These are phyloP conservation scores for Phytopythium sindhum DNA, from an alignment of 352 stramenopile species.

Conservation along the genomic window DNA sequence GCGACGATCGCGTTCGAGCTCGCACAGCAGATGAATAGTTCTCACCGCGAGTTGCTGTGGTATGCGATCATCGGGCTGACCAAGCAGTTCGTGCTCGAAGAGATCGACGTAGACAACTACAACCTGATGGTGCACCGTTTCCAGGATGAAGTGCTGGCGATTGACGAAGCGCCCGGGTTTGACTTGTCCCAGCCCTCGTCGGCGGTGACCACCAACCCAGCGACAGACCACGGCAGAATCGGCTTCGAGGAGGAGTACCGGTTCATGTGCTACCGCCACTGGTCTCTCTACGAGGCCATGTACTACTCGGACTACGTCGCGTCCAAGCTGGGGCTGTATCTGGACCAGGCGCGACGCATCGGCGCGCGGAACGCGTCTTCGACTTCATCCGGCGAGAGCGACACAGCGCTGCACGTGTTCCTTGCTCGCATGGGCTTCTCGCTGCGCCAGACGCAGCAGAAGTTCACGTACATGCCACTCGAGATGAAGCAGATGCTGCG, in stretches of 20 bases:
- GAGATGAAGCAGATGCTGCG: conserved; percentile 91
- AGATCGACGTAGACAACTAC: conserved; percentile 93
- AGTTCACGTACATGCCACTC: conserved; percentile 94
- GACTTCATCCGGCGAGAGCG: conserved; percentile 32
- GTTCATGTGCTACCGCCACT: conserved; percentile 97
- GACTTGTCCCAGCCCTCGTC: conserved; percentile 5
- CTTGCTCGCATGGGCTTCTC: conserved; percentile 98
- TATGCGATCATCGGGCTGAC: conserved; percentile 97
- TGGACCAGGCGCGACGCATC: conserved; percentile 59
- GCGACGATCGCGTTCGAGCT: conserved; percentile 81
- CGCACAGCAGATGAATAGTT: conserved; percentile 80
- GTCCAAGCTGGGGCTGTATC: conserved; percentile 80
- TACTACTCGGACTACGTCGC: conserved; percentile 96
- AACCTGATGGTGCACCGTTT: conserved; percentile 85
- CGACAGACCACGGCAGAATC: conserved; percentile 81
- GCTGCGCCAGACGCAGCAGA: conserved; percentile 94
- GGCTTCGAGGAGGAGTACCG: conserved; percentile 91
- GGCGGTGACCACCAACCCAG: conserved; percentile 30
- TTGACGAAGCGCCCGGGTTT: conserved; percentile 28
- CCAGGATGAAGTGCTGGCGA: conserved; percentile 89
- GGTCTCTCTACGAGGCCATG: conserved; percentile 94
- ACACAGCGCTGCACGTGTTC: conserved; percentile 89
- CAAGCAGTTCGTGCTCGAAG: conserved; percentile 92
- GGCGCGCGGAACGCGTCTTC: conserved; percentile 52
- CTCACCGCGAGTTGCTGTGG: conserved; percentile 92